A percentile compares a stretch with the other conserved stretches of the same genome.
phyloP scores from a whole-genome alignment of 257 asterid species.

The Scutellaria galericulata region DNA sequence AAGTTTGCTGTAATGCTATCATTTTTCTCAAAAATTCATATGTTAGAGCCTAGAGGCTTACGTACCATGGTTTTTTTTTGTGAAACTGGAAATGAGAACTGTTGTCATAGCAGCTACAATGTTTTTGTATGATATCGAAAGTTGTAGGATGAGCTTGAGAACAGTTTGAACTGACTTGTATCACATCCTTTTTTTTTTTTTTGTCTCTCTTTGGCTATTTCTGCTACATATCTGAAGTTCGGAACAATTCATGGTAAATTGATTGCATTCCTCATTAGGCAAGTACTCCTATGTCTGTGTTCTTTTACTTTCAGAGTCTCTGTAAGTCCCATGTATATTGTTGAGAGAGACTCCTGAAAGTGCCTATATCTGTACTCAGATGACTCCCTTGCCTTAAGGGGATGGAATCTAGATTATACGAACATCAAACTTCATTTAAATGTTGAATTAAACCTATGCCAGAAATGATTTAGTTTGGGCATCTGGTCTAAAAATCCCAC shows the following conservation, averaged over 20 bases:
- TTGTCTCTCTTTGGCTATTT: not conserved
- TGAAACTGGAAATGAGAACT: constrained; percentile 26
- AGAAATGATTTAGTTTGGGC: constrained; percentile 1
- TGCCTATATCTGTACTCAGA: not conserved
- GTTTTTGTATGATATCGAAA: not conserved
- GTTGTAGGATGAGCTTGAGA: constrained; percentile 6
- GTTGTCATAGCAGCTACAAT: constrained; percentile 11
- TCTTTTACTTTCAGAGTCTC: constrained; percentile 1
- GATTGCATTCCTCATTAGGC: constrained; percentile 3
- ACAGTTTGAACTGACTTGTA: constrained; percentile 29
- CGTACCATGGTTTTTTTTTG: not conserved
- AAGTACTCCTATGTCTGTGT: constrained; percentile 3
- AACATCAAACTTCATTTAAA: not conserved
- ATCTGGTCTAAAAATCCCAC: not conserved
- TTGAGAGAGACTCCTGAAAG: not conserved
- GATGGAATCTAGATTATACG: not conserved
- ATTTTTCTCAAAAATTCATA: constrained; percentile 28
- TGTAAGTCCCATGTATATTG: not conserved
- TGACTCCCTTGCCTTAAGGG: not conserved
- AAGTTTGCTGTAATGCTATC: constrained; percentile 41
- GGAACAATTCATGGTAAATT: not conserved
- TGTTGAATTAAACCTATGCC: not conserved
- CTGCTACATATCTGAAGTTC: not conserved
- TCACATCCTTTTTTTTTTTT: not conserved
- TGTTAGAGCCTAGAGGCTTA: constrained; percentile 3